Percentiles rank a stretch among this genome's conserved stretches.
These are phyloP conservation scores for Stachybotrys chlorohalonatus DNA, from an alignment of 2,329 filamentous ascomycete genomes.

Conservation along the genomic window DNA sequence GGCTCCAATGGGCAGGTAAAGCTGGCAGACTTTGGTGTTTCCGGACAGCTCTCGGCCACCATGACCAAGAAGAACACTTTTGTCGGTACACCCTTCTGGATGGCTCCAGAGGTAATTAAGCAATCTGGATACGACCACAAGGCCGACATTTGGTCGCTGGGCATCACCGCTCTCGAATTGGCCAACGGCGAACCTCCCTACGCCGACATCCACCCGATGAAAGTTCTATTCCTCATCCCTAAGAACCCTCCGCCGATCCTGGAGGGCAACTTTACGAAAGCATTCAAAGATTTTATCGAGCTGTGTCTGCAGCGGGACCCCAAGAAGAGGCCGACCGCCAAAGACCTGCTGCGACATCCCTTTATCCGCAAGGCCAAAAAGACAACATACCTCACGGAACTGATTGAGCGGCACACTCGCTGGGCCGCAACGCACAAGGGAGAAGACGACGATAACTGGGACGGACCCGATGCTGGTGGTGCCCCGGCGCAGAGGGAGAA, in stretches of 20 bases:
- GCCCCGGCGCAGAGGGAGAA: constrained; percentile 43
- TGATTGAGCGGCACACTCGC: constrained; percentile 83
- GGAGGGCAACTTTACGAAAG: constrained; percentile 71
- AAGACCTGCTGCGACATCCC: constrained; percentile 77
- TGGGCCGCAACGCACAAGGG: constrained; percentile 78
- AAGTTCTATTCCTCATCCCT: constrained; percentile 90
- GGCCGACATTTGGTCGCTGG: constrained; percentile 94
- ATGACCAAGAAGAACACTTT: constrained; percentile 99
- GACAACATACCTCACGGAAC: constrained; percentile 90
- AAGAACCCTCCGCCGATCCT: constrained; percentile 83
- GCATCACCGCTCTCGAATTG: constrained; percentile 87
- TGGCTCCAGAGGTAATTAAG: constrained; percentile 98
- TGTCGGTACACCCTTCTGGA: constrained; percentile 97
- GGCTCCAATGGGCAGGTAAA: constrained; percentile 92
- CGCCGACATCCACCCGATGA: constrained; percentile 97
- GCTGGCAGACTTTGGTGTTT: constrained; percentile 93
- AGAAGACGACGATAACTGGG: constrained; percentile 52
- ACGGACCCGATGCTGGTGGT: constrained; percentile 43
- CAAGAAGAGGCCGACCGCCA: constrained; percentile 76
- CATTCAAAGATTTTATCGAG: constrained; percentile 78
- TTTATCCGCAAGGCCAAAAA: constrained; percentile 90
- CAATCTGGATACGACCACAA: constrained; percentile 97
- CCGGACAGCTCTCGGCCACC: constrained; percentile 88
- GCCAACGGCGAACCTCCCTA: constrained; percentile 91
- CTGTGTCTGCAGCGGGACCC: constrained; percentile 83